Base-by-base conservation (phyloP, 2,329 filamentous ascomycete species). In the Leptographium radiaticola region DNA sequence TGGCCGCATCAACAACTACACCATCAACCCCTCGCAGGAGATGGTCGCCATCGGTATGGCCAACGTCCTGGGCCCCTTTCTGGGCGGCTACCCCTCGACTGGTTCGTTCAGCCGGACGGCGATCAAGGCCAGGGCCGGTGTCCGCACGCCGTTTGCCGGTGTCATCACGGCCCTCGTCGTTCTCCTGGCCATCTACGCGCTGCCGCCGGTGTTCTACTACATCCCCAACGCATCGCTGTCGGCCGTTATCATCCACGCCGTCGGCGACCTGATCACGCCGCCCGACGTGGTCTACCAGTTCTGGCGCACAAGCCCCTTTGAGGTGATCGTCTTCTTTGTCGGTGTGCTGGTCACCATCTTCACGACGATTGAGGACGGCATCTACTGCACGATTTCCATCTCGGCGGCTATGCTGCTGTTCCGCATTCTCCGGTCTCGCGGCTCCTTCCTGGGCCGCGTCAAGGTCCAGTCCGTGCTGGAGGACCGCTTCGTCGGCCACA, bases 1-100 rank as follows among this genome's bases (percentile, higher is more conserved):
- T 60, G 93, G 93, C n/a, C 81, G 93, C 57, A 81, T 96, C 62
- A 97, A 97, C 74, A 95, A 96, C 71, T 98, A 98, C 70, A 86
- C 83, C 42, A 97, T 98, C 66, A 85, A 97, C 62, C 91, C 93
- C 0, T 97, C 91, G 0, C 93, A 98, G 67, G 93, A 98, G 67
- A 79, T 98, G 69, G 88, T 98, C 49, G 91, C 89, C 34, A 95
- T 97, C 60, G 93, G 93, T 57, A 80, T 97, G 33, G 86, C 84
- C 48, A 98, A 98, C 66, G 74, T 97, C 36, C 76, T 97, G 8
- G 89, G 87, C 1, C 89, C 93, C 2, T 96, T 98, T 71, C 75
- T 97, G 6, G 93, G 93, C 51, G 93, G 77, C 2, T 98, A 95
- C 64, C 89, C 93, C 11, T 87, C 89, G 0, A 98, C 93, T 1